Base-by-base conservation (phyloP, 148 eudicot genomes). In the Gaultheria prostrata region DNA sequence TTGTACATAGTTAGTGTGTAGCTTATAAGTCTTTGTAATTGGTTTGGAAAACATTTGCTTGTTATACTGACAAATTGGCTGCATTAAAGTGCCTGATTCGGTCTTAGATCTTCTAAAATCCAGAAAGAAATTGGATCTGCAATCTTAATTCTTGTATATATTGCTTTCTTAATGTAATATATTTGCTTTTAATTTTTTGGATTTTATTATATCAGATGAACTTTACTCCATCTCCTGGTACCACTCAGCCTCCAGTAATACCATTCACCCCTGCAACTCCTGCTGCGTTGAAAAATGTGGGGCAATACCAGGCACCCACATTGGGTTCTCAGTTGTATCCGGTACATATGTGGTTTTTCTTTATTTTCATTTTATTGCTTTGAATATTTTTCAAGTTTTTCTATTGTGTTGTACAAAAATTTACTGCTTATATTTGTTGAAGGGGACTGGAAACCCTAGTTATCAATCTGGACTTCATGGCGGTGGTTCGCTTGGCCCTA, bases 281-380 rank as follows among this genome's bases (percentile, higher is more conserved):
- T 71, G 95, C 94, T 43, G 83, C 71, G 61, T 82, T 97, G 86
- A 94, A 80, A 88, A 93, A 94, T 87, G 92, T 86, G 79, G 97
- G 92, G 84, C 93, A 92, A 51, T 97, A 92, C 87, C 99, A 94
- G 85, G 97, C 91, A 82, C 91, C 92, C 26, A 88, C 98, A 81
- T 86, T 97, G 91, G 97, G 90, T 78, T 92, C 98, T 87, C 98
- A 95, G 84, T 89, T 97, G 61, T 90, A 92, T 87, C 83, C 94
- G 46, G 98, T 95, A 85, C 82, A 92, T 85, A 51, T 85, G 63
- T 65, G 48, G 49, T 9, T 26, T 76, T 30, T 14, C 33, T 11
- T 83, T 35, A 21, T 6, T 6, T 71, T 63, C 53, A 20, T 59
- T 0, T 20, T 63, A 12, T 65, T 11, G 30, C 32, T 65, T 17